Evolutionary conservation across 163 green algal genomes (phyloP).

Genomic region (Chlamydomonas reinhardtii): DNA sequence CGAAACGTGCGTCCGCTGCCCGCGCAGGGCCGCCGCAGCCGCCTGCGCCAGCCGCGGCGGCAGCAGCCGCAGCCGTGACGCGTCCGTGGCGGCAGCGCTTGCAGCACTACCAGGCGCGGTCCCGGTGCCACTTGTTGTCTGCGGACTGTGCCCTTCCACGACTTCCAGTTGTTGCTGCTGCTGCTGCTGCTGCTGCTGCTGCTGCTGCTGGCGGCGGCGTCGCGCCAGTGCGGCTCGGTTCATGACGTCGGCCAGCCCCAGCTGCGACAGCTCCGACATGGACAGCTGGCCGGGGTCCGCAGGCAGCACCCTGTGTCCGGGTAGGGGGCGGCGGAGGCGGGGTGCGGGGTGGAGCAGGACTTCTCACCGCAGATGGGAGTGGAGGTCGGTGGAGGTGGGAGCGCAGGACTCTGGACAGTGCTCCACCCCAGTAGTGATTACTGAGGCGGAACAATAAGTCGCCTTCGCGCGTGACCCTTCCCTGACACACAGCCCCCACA

Average conservation of each 20-base stretch:
- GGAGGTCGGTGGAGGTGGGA: too few species aligned
- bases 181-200: neutral
- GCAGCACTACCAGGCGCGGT: neutral
- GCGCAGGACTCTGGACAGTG: too few species aligned
- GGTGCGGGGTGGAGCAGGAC: neutral
- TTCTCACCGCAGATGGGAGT: too few species aligned
- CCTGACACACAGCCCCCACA: too few species aligned
- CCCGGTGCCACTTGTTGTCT: neutral
- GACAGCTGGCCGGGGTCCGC: neutral
- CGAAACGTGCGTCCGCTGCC: slow-evolving; percentile 2
- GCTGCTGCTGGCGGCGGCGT: neutral
- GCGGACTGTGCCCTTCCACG: too few species aligned
- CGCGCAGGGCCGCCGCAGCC: neutral
- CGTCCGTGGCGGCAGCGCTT: neutral
- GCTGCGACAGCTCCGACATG: slow-evolving; percentile 2
- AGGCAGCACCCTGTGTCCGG: slow-evolving; percentile 7
- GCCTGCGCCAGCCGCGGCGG: neutral
- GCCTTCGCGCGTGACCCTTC: too few species aligned
- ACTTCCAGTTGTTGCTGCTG: neutral
- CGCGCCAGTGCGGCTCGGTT: neutral
- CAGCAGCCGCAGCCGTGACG: neutral
- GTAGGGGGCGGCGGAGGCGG: neutral
- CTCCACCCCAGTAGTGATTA: too few species aligned
- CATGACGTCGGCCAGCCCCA: slow-evolving; percentile 27
- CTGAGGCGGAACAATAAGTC: too few species aligned